Base-by-base conservation (phyloP, 2,329 filamentous ascomycete species). In the Claviceps purpurea region DNA sequence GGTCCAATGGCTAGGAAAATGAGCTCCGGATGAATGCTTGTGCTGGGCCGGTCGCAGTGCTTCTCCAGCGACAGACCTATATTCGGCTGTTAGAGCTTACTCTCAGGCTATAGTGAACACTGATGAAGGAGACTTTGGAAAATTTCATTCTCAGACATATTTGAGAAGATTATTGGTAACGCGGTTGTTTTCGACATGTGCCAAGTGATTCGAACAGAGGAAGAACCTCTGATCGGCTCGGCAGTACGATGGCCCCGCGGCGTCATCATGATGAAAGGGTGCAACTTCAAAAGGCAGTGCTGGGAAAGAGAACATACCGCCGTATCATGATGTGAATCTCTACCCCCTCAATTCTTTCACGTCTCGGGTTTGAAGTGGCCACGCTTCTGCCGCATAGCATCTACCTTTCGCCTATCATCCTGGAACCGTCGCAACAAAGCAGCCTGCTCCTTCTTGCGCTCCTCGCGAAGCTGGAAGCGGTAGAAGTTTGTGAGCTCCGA, bases 391-490 rank as follows among this genome's bases (percentile, higher is more conserved):
- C 79, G 81, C 81, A 90, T 84, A 53, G 81, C 80, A 61, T 79
- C 73, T 47, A 93, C 79, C 68, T 80, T 85, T 70, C 72, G 79
- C 70, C 76, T 78, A 69, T 91, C 87, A 64, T 86, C 79, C 65
- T 89, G 83, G 68, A 93, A 93, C 57, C 78, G 76, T 68, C 69
- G 81, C 57, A 87, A 69, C 66, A 93, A 63, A 54, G 82, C 76
- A 47, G 78, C 74, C 65, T 88, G 85, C 60, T 82, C 77, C 61
- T 81, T 79, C 74, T 93, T 93, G 69, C 83, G 79, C 71, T 81
- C 82, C 72, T 93, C 85, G 47, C 88, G 72, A 57, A 80, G 77
- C 73, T 94, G 88, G 75, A 91, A 94, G 54, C 87, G 75, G 66
- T 94, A 94, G 64, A 94, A 94, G 66, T 87, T 83, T 54, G 78